phyloP scores from a whole-genome alignment of 768 basidiomycete species.

The Candolleomyces efflorescens region DNA sequence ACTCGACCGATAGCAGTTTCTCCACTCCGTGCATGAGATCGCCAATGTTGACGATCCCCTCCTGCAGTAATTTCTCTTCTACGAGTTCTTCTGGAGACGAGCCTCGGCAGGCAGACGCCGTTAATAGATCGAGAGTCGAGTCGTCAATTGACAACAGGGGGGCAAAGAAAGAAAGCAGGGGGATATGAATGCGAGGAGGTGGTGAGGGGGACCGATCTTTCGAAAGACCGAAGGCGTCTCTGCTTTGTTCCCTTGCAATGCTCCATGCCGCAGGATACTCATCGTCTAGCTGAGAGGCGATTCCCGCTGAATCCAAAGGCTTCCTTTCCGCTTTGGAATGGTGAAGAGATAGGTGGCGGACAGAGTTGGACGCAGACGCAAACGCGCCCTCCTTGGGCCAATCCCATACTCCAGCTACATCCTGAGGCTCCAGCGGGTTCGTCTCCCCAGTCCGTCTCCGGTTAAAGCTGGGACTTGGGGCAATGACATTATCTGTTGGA shows the following conservation, averaged over 20 bases:
- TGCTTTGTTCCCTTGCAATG: background rate
- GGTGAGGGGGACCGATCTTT: background rate
- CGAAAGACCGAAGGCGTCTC: background rate
- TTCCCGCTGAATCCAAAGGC: no score
- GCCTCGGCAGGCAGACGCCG: background rate
- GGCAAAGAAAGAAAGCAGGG: background rate
- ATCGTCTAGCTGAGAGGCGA: no score
- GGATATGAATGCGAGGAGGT: background rate
- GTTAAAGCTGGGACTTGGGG: no score
- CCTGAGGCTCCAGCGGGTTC: no score
- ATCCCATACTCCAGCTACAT: no score
- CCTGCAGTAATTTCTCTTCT: background rate
- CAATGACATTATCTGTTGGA: background rate
- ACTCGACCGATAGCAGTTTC: background rate
- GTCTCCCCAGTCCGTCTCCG: no score
- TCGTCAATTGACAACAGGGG: background rate
- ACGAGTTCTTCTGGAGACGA: background rate
- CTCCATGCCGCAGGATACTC: no score
- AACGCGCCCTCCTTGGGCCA: no score
- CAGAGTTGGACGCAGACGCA: no score
- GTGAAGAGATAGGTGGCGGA: no score
- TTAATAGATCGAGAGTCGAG: background rate
- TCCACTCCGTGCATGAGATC: background rate
- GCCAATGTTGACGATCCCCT: background rate
- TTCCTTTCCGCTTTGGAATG: no score